Evolutionary conservation across 2,329 filamentous ascomycete genomes (phyloP).

Genomic region (Sporothrix pseudoabietina): DNA sequence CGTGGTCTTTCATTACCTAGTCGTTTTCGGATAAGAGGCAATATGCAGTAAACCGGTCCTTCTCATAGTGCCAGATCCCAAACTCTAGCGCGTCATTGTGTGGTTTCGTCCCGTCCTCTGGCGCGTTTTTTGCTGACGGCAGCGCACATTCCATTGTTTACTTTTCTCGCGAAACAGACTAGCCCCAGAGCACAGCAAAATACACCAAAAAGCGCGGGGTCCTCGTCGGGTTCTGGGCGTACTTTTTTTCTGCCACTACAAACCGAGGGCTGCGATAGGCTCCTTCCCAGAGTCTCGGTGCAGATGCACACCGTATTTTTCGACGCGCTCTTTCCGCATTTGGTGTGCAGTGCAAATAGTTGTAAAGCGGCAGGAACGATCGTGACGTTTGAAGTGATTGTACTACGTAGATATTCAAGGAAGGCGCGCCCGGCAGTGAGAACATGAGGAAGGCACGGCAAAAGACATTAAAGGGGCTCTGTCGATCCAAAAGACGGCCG

Average conservation of each 20-base stretch:
- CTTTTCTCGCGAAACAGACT: conserved; percentile 27
- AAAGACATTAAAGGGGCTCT: conserved; percentile 20
- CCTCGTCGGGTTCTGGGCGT: neutral
- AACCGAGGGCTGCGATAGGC: conserved; percentile 19
- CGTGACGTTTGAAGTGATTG: neutral
- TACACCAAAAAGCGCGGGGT: conserved; percentile 2
- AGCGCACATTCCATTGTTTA: conserved; percentile 28
- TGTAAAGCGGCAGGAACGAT: neutral
- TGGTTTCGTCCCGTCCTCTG: conserved; percentile 19
- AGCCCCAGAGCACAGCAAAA: neutral
- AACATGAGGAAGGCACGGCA: neutral
- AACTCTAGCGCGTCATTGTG: conserved; percentile 14
- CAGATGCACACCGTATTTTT: conserved; percentile 7
- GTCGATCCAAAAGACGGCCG: neutral
- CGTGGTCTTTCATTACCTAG: neutral
- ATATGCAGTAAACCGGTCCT: neutral
- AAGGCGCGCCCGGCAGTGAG: neutral
- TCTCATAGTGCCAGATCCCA: neutral
- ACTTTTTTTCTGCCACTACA: conserved; percentile 6
- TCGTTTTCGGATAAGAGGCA: neutral
- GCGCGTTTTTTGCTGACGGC: conserved; percentile 14
- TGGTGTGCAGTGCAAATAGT: neutral
- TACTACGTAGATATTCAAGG: neutral
- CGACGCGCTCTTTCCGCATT: conserved; percentile 30
- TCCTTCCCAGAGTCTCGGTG: neutral